Conservation (phyloP, 108 stramenopile species). For the Nannochloropsis gaditana region DNA sequence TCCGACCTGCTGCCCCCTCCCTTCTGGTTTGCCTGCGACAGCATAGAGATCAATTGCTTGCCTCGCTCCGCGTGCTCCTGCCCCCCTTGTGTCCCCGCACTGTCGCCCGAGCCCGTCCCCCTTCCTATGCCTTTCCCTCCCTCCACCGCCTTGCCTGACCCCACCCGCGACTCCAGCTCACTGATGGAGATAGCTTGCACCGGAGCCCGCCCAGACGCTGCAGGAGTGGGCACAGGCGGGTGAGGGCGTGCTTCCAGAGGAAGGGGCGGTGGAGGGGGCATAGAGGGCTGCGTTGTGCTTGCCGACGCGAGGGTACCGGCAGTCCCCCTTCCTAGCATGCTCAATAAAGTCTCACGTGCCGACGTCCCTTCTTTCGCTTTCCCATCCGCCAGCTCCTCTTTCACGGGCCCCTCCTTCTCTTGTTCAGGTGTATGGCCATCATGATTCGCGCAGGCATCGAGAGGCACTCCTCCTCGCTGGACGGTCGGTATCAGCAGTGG, state of each 20-base stretch:
- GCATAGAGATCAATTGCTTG: neutral
- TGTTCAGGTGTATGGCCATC: neutral
- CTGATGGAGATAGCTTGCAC: neutral
- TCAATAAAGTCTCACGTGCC: neutral
- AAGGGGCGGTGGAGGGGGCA: neutral
- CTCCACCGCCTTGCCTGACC: neutral
- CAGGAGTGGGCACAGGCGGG: neutral
- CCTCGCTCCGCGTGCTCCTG: neutral
- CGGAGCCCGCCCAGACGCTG: neutral
- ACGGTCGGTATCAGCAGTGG: neutral
- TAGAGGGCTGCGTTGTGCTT: neutral
- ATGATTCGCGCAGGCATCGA: neutral
- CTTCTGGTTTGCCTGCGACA: neutral
- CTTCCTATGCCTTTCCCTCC: neutral
- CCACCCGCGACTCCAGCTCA: conserved; percentile 1
- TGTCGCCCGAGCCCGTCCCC: neutral
- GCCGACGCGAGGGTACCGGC: neutral
- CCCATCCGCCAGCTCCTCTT: neutral
- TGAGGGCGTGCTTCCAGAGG: neutral
- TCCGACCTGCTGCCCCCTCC: neutral
- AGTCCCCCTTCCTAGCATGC: neutral
- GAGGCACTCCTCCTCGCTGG: neutral
- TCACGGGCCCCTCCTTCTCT: neutral
- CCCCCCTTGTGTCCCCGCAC: neutral
- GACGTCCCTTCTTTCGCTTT: neutral